These are phyloP conservation scores for Oldenlandia corymbosa DNA, from an alignment of 257 asterid species.

Conservation along the genomic window DNA sequence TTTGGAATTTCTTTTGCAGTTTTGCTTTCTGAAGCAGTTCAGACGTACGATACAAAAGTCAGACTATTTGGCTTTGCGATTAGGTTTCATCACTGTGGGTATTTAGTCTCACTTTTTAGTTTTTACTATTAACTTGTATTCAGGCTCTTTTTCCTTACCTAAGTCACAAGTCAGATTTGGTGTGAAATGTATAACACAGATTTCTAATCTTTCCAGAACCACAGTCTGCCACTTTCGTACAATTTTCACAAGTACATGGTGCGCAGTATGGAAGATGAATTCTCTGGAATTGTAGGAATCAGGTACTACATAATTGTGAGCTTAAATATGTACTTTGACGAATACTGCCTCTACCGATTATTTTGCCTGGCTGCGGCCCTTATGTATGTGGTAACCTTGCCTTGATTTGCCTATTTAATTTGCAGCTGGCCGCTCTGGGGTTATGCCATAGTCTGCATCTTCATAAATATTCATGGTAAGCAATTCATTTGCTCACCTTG, in stretches of 20 bases:
- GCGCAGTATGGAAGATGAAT: slow-evolving; percentile 95
- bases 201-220: slow-evolving; percentile 46
- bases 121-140: not conserved
- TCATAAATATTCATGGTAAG: slow-evolving; percentile 80
- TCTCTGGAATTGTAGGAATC: slow-evolving; percentile 75
- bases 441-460: slow-evolving; percentile 84
- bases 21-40: slow-evolving; percentile 83
- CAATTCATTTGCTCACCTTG: not conserved
- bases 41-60: slow-evolving; percentile 65
- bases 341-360: too few species aligned
- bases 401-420: slow-evolving; percentile 2
- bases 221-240: slow-evolving; percentile 62
- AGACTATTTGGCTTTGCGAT: slow-evolving; percentile 74
- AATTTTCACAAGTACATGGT: slow-evolving; percentile 87
- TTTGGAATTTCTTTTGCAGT: slow-evolving; percentile 37
- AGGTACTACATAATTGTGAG: too few species aligned
- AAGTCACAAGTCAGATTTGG: not conserved
- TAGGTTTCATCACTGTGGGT: slow-evolving; percentile 92
- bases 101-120: slow-evolving; percentile 17
- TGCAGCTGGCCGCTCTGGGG: slow-evolving; percentile 95
- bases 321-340: too few species aligned
- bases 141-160: not conserved
- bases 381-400: not conserved
- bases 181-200: slow-evolving; percentile 1
- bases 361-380: too few species aligned